phyloP scores from a whole-genome alignment of 2,329 filamentous ascomycete species.

The Fusarium sarcochroum region DNA sequence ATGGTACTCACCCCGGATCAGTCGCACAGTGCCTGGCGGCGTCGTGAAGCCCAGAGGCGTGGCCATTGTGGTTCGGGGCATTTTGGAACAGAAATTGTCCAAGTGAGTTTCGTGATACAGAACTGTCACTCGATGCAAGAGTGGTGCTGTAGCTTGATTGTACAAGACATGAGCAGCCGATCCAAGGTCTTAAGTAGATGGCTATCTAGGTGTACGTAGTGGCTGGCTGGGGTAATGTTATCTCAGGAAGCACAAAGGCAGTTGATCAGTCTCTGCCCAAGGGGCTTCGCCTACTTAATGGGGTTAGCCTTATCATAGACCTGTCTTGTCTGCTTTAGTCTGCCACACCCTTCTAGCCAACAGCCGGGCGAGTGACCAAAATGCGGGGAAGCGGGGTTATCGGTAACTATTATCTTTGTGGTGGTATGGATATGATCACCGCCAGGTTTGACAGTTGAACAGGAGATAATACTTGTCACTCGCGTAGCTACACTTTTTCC shows the following conservation, averaged over 20 bases:
- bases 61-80: background rate
- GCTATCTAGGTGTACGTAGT: background rate
- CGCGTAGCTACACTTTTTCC: no score
- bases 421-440: no score
- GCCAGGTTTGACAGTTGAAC: no score
- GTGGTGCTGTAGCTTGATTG: background rate
- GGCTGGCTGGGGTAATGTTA: background rate
- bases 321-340: background rate
- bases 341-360: background rate
- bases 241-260: background rate
- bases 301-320: background rate
- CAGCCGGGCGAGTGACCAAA: background rate
- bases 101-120: background rate
- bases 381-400: background rate
- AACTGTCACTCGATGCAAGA: no score
- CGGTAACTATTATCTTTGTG: no score
- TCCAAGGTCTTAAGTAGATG: background rate
- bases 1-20: background rate
- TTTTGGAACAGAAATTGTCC: background rate
- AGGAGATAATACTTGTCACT: no score
- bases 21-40: conserved; percentile 1
- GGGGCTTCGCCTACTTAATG: conserved; percentile 7
- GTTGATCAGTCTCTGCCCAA: background rate
- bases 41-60: background rate
- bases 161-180: background rate